Base-by-base conservation (phyloP, 495 filamentous ascomycete species). In the Penicillium roqueforti region DNA sequence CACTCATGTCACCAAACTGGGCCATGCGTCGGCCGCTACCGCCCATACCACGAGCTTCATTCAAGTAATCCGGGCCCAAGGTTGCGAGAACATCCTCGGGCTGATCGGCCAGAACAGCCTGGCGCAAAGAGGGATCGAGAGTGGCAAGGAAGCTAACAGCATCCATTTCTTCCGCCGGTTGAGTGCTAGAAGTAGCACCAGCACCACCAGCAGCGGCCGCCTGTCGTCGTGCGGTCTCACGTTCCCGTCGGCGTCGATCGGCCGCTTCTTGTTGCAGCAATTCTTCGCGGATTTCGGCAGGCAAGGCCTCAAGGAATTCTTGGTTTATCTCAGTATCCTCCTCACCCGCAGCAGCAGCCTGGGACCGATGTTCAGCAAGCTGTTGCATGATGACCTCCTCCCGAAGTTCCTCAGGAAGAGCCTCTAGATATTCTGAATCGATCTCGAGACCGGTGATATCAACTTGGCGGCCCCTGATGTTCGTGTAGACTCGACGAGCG, bases 401-500 rank as follows among this genome's bases (percentile, higher is more conserved):
- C 25, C 93, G 82, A 45, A 97, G 82, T 37, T 97, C 93, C 54
- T 99, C 93, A 1, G 93, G 93, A 16, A 99, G 76, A 34, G 91
- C 95, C 50, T 93, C 89, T 3, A 99, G 81, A 68, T 95, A 99
- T 37, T 91, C 91, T 13, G 88, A 81, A 61, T 99, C 93, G 53
- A 99, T 97, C 53, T 91, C 91, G 58, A 99, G 80, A 23, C 84
- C 87, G 4, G 93, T 97, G 50, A 99, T 92, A 65, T 99, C 92
- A 42, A 95, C 76, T 48, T 89, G 81, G 42, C 85, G 84, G 25
- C 91, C 91, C 58, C 91, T 83, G 48, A 99, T 89, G 1, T 81
- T 92, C 6, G 87, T 92, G 44, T 80, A 80, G 43, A 92, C 78
- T 13, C 88, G 88, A 22, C 73, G 76, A 14, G 62, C 61, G 42